Percentiles rank a stretch among this genome's conserved stretches.
These are phyloP conservation scores for Pichia terricola DNA, from an alignment of 1,139 yeast species.

Conservation along the genomic window DNA sequence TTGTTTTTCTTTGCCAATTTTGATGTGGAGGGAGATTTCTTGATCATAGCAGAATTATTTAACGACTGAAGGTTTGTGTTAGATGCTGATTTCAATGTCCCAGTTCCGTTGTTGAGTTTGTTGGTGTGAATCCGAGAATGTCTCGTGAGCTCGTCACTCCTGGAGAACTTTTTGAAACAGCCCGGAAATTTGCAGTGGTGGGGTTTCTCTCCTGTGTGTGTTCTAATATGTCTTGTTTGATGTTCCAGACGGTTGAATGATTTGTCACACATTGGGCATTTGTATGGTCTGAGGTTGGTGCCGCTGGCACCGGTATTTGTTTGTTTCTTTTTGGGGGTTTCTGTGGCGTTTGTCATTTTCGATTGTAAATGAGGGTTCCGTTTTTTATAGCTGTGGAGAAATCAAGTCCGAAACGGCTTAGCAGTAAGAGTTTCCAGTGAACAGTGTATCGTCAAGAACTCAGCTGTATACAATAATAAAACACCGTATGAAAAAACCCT, in stretches of 20 bases:
- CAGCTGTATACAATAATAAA: too few species aligned
- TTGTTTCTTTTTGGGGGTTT: too few species aligned
- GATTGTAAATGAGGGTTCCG: too few species aligned
- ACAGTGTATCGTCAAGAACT: too few species aligned
- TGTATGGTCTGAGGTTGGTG: slow-evolving; percentile 50
- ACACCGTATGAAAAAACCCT: too few species aligned
- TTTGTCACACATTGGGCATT: slow-evolving; percentile 85
- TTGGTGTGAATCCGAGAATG: slow-evolving; percentile 78
- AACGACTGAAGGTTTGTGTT: neutral
- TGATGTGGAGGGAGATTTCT: slow-evolving; percentile 28
- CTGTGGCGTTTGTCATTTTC: too few species aligned
- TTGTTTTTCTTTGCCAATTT: slow-evolving; percentile 40
- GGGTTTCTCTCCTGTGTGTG: slow-evolving; percentile 95
- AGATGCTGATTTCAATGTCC: neutral
- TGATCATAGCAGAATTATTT: slow-evolving; percentile 3
- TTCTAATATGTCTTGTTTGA: slow-evolving; percentile 87
- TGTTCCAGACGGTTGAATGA: slow-evolving; percentile 90
- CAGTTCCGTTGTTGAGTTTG: neutral
- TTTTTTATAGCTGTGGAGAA: too few species aligned
- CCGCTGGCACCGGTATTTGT: too few species aligned
- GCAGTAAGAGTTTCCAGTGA: too few species aligned
- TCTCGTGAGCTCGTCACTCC: slow-evolving; percentile 86
- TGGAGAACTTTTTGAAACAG: slow-evolving; percentile 73
- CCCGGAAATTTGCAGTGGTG: slow-evolving; percentile 86
- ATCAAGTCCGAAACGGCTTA: too few species aligned